phyloP scores from a whole-genome alignment of 169 alveolate species.

The Neospora caninum region DNA sequence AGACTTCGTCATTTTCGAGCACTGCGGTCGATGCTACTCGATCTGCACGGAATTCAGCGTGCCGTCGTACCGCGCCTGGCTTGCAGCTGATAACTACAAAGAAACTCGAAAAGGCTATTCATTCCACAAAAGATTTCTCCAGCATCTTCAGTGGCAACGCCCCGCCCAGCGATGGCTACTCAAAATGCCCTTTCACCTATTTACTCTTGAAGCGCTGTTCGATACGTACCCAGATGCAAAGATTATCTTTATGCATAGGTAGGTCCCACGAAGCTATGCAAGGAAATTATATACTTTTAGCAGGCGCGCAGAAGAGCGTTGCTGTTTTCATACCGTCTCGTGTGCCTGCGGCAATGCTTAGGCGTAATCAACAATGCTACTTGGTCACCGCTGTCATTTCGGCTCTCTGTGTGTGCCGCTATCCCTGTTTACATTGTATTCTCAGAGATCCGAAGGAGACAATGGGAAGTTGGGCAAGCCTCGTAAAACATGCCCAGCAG shows the following conservation, averaged over 20 bases:
- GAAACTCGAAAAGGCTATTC: slow-evolving; percentile 67
- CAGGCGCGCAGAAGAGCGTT: not conserved
- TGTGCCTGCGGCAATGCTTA: no score
- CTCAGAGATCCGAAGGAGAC: slow-evolving; percentile 73
- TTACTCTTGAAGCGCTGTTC: slow-evolving; percentile 71
- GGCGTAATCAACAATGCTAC: no score
- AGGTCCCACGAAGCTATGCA: not conserved
- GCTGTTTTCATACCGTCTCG: not conserved
- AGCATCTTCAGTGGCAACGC: slow-evolving; percentile 73
- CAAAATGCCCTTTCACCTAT: slow-evolving; percentile 74
- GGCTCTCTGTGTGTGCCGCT: no score
- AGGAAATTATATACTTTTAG: no score
- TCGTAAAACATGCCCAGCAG: slow-evolving; percentile 72
- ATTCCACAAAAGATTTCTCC: slow-evolving; percentile 72
- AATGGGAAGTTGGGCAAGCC: slow-evolving; percentile 71
- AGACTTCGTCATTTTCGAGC: slow-evolving; percentile 72
- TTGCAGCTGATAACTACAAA: slow-evolving; percentile 61
- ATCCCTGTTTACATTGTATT: not conserved
- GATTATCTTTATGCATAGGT: slow-evolving; percentile 70
- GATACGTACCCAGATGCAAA: slow-evolving; percentile 71
- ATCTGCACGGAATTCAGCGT: slow-evolving; percentile 68
- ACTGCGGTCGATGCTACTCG: slow-evolving; percentile 70
- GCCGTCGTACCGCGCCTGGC: slow-evolving; percentile 66
- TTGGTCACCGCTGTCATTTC: no score
- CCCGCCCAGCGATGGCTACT: slow-evolving; percentile 69